Evolutionary conservation across 1,284 basidiomycete genomes (phyloP).

Genomic region (Pterulicium gracile): DNA sequence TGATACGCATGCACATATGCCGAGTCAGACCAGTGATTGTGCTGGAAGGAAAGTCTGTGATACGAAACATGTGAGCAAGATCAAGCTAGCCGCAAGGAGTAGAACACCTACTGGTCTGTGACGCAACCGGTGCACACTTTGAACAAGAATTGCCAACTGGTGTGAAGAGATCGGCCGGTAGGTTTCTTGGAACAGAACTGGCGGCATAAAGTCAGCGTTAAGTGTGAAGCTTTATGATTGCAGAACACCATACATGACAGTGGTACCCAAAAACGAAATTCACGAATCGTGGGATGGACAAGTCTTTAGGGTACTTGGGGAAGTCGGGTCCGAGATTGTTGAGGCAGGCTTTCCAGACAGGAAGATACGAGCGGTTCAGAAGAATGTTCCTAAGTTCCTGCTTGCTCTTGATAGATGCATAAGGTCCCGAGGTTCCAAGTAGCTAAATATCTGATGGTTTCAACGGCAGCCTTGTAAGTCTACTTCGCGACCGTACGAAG

Average conservation of each 20-base stretch:
- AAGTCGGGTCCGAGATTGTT: conserved; percentile 28
- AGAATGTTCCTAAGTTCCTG: conserved; percentile 27
- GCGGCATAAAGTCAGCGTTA: background rate
- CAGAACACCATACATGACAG: background rate
- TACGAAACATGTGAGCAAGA: too few relatives aligned
- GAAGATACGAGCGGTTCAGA: conserved; percentile 23
- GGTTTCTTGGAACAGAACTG: background rate
- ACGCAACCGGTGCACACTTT: background rate
- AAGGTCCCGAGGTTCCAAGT: conserved; percentile 27
- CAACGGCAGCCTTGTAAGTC: background rate
- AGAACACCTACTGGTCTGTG: background rate
- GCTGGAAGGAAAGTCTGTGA: too few relatives aligned
- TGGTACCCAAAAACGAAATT: background rate
- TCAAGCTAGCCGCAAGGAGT: too few relatives aligned
- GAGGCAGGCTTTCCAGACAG: conserved; percentile 44
- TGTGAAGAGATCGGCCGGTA: background rate
- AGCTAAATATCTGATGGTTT: conserved; percentile 10
- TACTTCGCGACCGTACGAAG: background rate
- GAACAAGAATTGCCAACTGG: background rate
- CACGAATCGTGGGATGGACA: background rate
- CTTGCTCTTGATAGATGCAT: conserved; percentile 28
- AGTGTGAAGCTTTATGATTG: background rate
- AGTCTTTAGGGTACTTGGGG: background rate
- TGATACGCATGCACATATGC: too few relatives aligned
- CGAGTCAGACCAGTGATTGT: too few relatives aligned